Conservation (phyloP, 164 flowering plant species). For the Hamamelis virginiana region DNA sequence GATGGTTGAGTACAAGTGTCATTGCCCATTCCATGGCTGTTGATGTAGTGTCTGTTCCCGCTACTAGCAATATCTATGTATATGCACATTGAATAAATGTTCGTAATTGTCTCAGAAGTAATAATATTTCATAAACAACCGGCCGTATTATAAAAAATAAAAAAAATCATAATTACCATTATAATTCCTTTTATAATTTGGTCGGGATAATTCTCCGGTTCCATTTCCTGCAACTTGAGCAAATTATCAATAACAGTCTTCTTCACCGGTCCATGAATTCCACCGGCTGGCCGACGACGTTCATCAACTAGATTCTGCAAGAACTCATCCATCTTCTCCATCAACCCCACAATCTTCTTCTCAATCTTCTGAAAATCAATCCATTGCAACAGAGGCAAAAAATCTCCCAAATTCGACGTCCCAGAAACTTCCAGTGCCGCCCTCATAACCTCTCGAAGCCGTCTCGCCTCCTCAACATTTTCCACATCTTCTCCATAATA, state of each 20-base stretch:
- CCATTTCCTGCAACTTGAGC: conserved; percentile 3
- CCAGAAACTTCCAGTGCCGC: not conserved
- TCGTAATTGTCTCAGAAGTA: no score
- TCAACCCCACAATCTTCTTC: not conserved
- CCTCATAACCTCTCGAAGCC: not conserved
- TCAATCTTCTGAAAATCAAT: not conserved
- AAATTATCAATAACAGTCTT: conserved; percentile 21
- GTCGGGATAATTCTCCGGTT: conserved; percentile 19
- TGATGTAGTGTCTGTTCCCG: conserved; percentile 2
- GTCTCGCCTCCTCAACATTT: not conserved
- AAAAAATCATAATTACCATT: not conserved
- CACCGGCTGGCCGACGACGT: not conserved
- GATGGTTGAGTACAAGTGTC: conserved; percentile 10
- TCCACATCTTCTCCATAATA: not conserved
- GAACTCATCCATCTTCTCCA: not conserved
- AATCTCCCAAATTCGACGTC: not conserved
- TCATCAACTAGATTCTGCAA: conserved; percentile 9
- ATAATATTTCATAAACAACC: no score
- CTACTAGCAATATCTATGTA: not conserved
- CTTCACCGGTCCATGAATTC: not conserved
- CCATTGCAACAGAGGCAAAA: not conserved
- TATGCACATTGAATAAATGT: no score
- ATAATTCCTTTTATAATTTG: conserved; percentile 19
- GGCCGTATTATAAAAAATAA: no score
- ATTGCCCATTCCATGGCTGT: conserved; percentile 11